phyloP scores from a whole-genome alignment of 805 yeast species.

The Sugiyamaella marilandica region DNA sequence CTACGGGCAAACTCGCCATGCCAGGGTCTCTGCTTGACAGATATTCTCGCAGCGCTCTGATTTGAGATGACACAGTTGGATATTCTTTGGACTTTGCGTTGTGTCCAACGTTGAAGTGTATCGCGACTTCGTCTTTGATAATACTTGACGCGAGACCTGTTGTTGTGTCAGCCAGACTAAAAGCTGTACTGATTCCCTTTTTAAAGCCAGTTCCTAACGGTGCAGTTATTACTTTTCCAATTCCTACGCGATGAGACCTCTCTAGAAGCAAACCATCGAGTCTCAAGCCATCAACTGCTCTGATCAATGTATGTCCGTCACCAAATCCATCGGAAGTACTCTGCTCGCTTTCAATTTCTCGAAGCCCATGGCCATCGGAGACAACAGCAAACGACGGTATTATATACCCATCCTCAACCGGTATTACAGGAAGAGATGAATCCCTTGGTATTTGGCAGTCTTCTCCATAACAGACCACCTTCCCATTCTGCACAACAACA shows the following conservation, averaged over 20 bases:
- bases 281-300: not conserved
- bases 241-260: not conserved
- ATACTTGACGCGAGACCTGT: not conserved
- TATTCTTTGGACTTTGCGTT: not conserved
- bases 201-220: not conserved
- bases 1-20: not conserved
- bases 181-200: not conserved
- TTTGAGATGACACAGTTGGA: not conserved
- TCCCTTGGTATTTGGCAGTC: too few species aligned
- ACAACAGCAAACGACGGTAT: not conserved
- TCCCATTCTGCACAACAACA: not conserved
- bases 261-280: not conserved
- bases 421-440: not conserved
- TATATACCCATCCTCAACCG: not conserved
- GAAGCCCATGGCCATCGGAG: not conserved
- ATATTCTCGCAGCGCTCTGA: not conserved
- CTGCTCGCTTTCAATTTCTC: not conserved
- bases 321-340: not conserved
- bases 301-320: not conserved
- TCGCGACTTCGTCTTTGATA: not conserved
- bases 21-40: not conserved
- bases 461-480: not conserved
- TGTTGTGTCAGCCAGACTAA: not conserved
- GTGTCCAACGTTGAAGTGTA: not conserved
- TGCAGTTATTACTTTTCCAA: not conserved